These are phyloP conservation scores for Discostella stelligeroides DNA, from an alignment of 108 stramenopile species.

Conservation along the genomic window DNA sequence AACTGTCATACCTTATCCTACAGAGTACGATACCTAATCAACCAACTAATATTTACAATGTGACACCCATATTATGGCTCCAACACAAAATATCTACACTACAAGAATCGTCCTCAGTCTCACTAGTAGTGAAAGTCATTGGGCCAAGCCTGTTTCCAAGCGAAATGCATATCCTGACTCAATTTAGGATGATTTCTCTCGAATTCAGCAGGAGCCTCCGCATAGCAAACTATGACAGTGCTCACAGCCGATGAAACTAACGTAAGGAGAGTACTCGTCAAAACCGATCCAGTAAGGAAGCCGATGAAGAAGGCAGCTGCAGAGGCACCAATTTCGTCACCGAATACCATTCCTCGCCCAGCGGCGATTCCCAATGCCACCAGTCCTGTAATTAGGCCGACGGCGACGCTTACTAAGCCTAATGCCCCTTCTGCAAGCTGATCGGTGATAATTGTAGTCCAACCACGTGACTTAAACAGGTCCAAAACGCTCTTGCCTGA, in stretches of 20 bases:
- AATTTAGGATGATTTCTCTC: constrained; percentile 65
- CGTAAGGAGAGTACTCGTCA: constrained; percentile 59
- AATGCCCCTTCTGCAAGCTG: constrained; percentile 69
- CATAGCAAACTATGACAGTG: constrained; percentile 88
- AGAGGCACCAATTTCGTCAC: constrained; percentile 45
- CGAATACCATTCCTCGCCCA: constrained; percentile 44
- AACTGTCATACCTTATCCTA: neutral
- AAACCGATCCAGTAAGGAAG: constrained; percentile 43
- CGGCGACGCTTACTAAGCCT: constrained; percentile 57
- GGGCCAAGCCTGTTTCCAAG: constrained; percentile 76
- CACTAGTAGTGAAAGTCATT: constrained; percentile 52
- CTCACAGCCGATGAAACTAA: constrained; percentile 72
- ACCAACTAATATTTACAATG: neutral
- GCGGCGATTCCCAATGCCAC: constrained; percentile 58
- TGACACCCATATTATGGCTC: no score
- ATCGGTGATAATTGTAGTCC: constrained; percentile 82
- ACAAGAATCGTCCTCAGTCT: no score
- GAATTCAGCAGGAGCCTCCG: constrained; percentile 75
- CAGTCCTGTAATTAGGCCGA: constrained; percentile 74
- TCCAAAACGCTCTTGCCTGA: constrained; percentile 71
- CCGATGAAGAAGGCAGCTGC: constrained; percentile 51
- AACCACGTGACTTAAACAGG: constrained; percentile 68
- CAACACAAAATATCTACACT: no score
- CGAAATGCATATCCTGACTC: constrained; percentile 53
- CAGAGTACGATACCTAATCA: neutral